Conservation (phyloP, 345 rosid species). For the Microthlaspi erraticum region DNA sequence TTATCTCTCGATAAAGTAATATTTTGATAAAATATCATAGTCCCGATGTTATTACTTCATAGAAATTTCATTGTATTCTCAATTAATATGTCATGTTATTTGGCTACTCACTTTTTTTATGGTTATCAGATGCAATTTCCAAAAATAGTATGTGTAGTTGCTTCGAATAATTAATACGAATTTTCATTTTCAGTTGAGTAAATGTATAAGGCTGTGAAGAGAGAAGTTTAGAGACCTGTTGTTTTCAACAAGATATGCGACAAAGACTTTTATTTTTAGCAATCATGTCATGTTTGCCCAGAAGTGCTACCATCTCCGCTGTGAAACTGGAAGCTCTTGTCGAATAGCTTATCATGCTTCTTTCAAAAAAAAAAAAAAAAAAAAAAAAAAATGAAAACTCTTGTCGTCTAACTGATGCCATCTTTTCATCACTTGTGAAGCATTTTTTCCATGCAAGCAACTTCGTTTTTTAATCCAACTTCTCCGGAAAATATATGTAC, state of each 20-base stretch:
- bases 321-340: not conserved
- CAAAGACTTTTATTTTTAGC: too few relatives aligned
- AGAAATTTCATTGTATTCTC: too few relatives aligned
- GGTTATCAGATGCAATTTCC: too few relatives aligned
- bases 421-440: slow-evolving; percentile 12
- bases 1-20: too few relatives aligned
- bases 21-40: too few relatives aligned
- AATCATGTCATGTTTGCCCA: not conserved
- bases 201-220: not conserved
- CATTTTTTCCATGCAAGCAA: not conserved
- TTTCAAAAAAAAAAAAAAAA: too few relatives aligned
- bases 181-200: not conserved
- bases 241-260: not conserved
- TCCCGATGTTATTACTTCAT: too few relatives aligned
- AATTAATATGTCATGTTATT: too few relatives aligned
- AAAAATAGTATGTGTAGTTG: not conserved
- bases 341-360: too few relatives aligned
- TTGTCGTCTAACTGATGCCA: slow-evolving; percentile 8
- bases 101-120: too few relatives aligned
- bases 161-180: not conserved
- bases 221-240: not conserved
- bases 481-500: slow-evolving; percentile 7
- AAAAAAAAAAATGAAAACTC: not conserved
- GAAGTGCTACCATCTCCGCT: not conserved
- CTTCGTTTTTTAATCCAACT: not conserved